Conservation (phyloP, 2,329 filamentous ascomycete genomes). For the Phaeomoniella chlamydospora region DNA sequence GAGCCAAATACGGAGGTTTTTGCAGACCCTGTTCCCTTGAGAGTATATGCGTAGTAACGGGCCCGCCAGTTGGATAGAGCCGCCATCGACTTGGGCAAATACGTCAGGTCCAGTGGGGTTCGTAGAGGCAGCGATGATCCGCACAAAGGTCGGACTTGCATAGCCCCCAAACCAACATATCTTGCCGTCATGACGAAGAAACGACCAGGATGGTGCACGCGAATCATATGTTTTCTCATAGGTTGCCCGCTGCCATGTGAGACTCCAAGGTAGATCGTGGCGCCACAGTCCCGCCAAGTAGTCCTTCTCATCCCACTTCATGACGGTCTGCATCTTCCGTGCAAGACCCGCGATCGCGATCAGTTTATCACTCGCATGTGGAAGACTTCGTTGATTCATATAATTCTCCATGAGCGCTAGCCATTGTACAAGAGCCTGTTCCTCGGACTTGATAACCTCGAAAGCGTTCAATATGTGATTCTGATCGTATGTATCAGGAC, state of each 20-base stretch:
- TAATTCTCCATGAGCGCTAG: too few relatives aligned
- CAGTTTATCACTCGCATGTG: not conserved
- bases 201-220: not conserved
- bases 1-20: not conserved
- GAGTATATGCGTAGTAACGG: too few relatives aligned
- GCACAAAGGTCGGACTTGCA: too few relatives aligned
- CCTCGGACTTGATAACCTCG: constrained; percentile 82
- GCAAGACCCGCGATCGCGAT: not conserved
- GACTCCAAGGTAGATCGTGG: not conserved
- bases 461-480: constrained; percentile 96
- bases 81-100: not conserved
- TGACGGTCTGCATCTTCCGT: constrained; percentile 1
- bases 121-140: too few relatives aligned
- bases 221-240: constrained; percentile 1
- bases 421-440: constrained; percentile 98
- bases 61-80: not conserved
- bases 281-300: constrained; percentile 1
- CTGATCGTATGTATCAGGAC: too few relatives aligned
- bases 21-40: constrained; percentile 1
- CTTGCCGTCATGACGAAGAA: not conserved
- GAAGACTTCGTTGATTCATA: too few relatives aligned
- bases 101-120: too few relatives aligned
- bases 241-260: not conserved
- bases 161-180: too few relatives aligned
- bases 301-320: not conserved